These are phyloP conservation scores for Barnettozyma hawaiiensis DNA, from an alignment of 1,139 yeast genomes.

Conservation along the genomic window DNA sequence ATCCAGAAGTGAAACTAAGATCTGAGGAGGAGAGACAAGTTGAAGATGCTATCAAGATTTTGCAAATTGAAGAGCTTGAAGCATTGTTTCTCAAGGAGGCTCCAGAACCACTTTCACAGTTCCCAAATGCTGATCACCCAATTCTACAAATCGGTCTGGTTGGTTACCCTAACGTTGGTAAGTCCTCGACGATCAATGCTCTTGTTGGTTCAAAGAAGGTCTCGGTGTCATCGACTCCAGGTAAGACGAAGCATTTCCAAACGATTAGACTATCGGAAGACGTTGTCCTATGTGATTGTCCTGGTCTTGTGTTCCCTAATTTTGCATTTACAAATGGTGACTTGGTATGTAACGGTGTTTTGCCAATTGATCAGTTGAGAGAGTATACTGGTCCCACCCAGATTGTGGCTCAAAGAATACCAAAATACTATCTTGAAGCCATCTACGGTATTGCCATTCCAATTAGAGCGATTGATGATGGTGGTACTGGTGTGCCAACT, in stretches of 20 bases:
- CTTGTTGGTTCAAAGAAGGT: slow-evolving; percentile 94
- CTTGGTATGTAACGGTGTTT: slow-evolving; percentile 93
- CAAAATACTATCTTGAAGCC: slow-evolving; percentile 84
- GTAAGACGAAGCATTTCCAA: slow-evolving; percentile 98
- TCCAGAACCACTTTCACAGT: slow-evolving; percentile 56
- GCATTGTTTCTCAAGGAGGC: slow-evolving; percentile 72
- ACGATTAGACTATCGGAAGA: slow-evolving; percentile 81
- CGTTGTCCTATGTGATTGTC: slow-evolving; percentile 94
- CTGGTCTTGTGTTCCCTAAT: slow-evolving; percentile 97
- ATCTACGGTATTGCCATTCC: slow-evolving; percentile 89
- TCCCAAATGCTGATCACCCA: slow-evolving; percentile 52
- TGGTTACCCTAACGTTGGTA: slow-evolving; percentile 94
- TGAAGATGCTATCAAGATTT: slow-evolving; percentile 56
- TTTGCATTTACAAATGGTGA: slow-evolving; percentile 97
- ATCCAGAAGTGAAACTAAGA: slow-evolving; percentile 24
- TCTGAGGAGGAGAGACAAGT: slow-evolving; percentile 28
- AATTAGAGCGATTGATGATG: slow-evolving; percentile 70
- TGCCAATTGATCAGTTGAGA: slow-evolving; percentile 94
- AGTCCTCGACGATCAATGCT: slow-evolving; percentile 93
- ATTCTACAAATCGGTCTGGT: slow-evolving; percentile 88
- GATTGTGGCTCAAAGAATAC: slow-evolving; percentile 81
- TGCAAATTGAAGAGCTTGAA: slow-evolving; percentile 82
- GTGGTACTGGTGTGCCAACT: slow-evolving; percentile 85
- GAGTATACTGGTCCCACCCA: slow-evolving; percentile 91
- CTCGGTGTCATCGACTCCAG: slow-evolving; percentile 96